These are phyloP conservation scores for Penicillium sp. DNA, from an alignment of 2,329 filamentous ascomycete genomes.

Conservation along the genomic window DNA sequence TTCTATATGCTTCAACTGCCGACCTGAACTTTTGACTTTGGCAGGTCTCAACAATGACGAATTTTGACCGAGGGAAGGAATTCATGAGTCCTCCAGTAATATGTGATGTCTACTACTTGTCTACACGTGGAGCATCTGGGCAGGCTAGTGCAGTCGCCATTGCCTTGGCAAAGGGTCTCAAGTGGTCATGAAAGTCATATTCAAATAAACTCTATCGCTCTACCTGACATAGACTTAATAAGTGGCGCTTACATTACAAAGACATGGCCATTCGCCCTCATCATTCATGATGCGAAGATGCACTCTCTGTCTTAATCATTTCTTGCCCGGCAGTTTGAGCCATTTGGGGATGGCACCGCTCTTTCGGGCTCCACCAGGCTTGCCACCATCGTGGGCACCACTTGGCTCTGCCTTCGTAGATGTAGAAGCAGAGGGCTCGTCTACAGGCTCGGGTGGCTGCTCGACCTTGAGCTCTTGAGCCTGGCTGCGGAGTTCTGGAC, in stretches of 20 bases:
- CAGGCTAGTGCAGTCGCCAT: neutral
- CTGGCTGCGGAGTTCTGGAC: constrained; percentile 59
- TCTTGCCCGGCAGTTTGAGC: constrained; percentile 72
- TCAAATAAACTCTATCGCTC: neutral
- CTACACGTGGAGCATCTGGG: neutral
- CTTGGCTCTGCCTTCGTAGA: constrained; percentile 23
- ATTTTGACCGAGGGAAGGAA: neutral
- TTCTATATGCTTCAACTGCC: neutral
- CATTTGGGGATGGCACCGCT: constrained; percentile 63
- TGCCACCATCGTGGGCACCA: constrained; percentile 36
- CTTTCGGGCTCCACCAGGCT: constrained; percentile 35
- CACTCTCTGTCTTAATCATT: constrained; percentile 47
- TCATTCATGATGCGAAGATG: neutral
- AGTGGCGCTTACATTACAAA: neutral
- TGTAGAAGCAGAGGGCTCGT: constrained; percentile 33
- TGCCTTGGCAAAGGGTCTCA: too few relatives aligned
- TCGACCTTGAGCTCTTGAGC: constrained; percentile 65
- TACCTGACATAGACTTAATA: neutral
- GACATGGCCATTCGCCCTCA: constrained; percentile 13
- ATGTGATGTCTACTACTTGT: neutral
- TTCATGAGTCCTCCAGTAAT: neutral
- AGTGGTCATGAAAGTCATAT: neutral
- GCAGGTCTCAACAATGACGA: neutral
- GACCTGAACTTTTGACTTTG: too few relatives aligned
- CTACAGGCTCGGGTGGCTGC: constrained; percentile 51